These are phyloP conservation scores for Durotheca rogersii DNA, from an alignment of 495 filamentous ascomycete species.

Conservation along the genomic window DNA sequence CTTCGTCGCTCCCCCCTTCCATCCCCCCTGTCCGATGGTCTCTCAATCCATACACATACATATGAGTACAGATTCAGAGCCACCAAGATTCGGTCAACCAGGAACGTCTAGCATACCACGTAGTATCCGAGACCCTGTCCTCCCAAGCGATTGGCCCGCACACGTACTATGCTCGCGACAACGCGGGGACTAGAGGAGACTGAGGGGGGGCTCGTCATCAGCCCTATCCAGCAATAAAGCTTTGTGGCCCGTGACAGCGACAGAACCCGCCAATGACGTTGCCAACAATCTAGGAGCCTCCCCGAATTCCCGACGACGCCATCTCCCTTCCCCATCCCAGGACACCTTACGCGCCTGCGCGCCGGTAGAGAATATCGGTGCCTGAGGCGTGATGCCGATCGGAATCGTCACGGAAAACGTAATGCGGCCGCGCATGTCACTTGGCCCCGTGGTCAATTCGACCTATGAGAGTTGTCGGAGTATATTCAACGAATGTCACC, in stretches of 20 bases:
- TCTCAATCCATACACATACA: background rate
- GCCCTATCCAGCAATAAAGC: constrained; percentile 25
- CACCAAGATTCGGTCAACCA: constrained; percentile 14
- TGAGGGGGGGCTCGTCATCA: constrained; percentile 18
- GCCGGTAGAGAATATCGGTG: constrained; percentile 31
- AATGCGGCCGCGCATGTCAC: constrained; percentile 25
- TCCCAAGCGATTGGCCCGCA: constrained; percentile 18
- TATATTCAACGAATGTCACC: too few species aligned
- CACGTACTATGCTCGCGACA: constrained; percentile 13
- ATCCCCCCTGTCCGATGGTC: background rate
- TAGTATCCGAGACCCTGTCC: background rate
- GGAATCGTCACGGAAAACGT: constrained; percentile 23
- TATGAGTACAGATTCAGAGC: constrained; percentile 3
- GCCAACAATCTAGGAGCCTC: constrained; percentile 23
- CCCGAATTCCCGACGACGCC: background rate
- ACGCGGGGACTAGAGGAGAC: background rate
- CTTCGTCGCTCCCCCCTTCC: background rate
- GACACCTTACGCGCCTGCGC: constrained; percentile 8
- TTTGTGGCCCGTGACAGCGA: constrained; percentile 8
- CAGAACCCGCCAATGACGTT: constrained; percentile 15
- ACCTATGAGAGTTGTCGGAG: too few species aligned
- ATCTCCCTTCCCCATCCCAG: background rate
- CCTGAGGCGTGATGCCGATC: constrained; percentile 20
- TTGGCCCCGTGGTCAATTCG: too few species aligned
- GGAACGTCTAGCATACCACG: background rate